Percentiles rank a stretch among this genome's conserved stretches.
phyloP scores from a whole-genome alignment of 1,284 basidiomycete species.

The Cystobasidium pallidum region DNA sequence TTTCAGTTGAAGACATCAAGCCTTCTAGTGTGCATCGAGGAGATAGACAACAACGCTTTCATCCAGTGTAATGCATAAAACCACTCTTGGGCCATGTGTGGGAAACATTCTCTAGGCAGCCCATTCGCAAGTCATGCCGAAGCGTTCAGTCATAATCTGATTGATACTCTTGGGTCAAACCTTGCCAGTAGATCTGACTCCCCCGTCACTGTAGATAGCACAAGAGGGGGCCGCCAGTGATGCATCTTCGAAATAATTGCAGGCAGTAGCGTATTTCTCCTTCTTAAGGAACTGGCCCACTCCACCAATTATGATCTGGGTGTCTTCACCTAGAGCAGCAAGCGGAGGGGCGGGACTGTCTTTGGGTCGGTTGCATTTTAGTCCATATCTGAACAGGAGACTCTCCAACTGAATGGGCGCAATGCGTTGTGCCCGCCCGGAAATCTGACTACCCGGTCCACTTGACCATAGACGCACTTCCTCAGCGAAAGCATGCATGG shows the following conservation, averaged over 20 bases:
- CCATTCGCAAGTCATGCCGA: slow-evolving; percentile 35
- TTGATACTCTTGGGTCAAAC: slow-evolving; percentile 23
- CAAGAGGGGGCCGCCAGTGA: background rate
- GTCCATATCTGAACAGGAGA: slow-evolving; percentile 8
- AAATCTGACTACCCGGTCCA: background rate
- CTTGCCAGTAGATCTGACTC: slow-evolving; percentile 2
- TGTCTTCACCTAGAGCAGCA: background rate
- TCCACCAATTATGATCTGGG: slow-evolving; percentile 28
- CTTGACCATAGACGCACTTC: slow-evolving; percentile 15
- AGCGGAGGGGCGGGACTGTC: background rate
- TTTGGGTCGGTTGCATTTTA: slow-evolving; percentile 11
- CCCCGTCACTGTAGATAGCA: slow-evolving; percentile 26
- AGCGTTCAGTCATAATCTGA: slow-evolving; percentile 17
- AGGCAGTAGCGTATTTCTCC: slow-evolving; percentile 19
- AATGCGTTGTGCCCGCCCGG: slow-evolving; percentile 18
- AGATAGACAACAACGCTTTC: no score
- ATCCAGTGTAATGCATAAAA: no score
- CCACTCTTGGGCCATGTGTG: background rate
- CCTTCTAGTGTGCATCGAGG: no score
- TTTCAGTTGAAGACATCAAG: no score
- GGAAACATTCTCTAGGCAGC: background rate
- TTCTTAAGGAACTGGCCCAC: slow-evolving; percentile 6
- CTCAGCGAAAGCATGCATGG: slow-evolving; percentile 32
- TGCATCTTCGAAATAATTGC: slow-evolving; percentile 30
- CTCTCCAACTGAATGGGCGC: slow-evolving; percentile 14